Evolutionary conservation across 2,329 filamentous ascomycete species (phyloP), one percentile per base, ranked within the genome.

Genomic region (Xylaria sp.): DNA sequence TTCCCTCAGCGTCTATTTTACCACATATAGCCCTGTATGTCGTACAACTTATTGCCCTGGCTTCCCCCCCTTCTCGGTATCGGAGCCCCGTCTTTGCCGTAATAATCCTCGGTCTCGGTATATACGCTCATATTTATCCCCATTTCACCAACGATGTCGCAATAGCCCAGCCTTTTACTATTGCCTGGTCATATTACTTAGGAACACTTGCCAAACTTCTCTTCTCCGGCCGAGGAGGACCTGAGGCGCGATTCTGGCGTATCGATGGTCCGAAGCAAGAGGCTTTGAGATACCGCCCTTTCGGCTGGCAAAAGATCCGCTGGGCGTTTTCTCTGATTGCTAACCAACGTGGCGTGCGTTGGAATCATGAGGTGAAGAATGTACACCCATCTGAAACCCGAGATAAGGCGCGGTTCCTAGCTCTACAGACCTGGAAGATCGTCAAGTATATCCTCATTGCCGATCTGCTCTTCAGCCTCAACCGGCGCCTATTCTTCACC

Each of bases 281-380:
- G 27, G 56, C 56, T 10, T 6, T 20, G 27, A 31, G 17, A 36
- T 59, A 59, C 31, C n/a, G 29, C 25, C 38, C 56, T 15, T 49
- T 47, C 39, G 11, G 60, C 39, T 27, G 17, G 60, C 10, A n/a
- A 17, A 63, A 63, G 39, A 56, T 63, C 20, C 27, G 42, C 4
- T 63, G 60, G 60, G 60, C 60, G 25, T 4, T 47, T 6, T 42
- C 51, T 1, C 51, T 63, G 2, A 63, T 63, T 3, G 29, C 45
- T 36, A 63, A 63, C 51, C 25, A 36, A 27, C 51, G 60, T 10
- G 60, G 60, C 31, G 22, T 63, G 17, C 51, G 60, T 1, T 63
- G 60, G 60, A 63, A 50, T n/a, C 42, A 63, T 39, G 38, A 63
- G 25, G 51, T 63, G 1, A 63, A 63, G 60, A 63, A 63, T 11